Percentiles rank a stretch among this genome's conserved stretches.
phyloP scores from a whole-genome alignment of 139 green algal genomes.

The Coelastrella sp. region DNA sequence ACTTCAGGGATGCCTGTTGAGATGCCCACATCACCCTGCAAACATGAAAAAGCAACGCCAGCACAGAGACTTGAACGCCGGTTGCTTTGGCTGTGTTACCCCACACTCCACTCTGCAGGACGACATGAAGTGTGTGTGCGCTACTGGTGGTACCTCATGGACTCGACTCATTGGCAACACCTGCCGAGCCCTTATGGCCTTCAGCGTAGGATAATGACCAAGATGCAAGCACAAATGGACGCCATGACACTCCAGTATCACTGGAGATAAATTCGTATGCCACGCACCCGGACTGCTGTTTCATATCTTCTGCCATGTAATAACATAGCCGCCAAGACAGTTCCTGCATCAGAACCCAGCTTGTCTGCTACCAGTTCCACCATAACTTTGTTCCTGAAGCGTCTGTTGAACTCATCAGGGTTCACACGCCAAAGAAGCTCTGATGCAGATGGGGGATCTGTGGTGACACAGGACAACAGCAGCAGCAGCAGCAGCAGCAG shows the following conservation, averaged over 20 bases:
- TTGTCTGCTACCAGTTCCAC: slow-evolving; percentile 59
- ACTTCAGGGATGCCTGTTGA: neutral
- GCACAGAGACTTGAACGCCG: too few relatives aligned
- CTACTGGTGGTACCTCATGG: too few relatives aligned
- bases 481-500: too few relatives aligned
- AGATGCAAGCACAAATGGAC: too few relatives aligned
- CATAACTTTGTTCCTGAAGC: slow-evolving; percentile 57
- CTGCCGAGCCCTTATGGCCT: too few relatives aligned
- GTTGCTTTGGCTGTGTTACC: too few relatives aligned
- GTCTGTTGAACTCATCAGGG: slow-evolving; percentile 79
- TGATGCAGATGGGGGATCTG: neutral
- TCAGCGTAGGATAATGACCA: too few relatives aligned
- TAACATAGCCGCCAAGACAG: slow-evolving; percentile 70
- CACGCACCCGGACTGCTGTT: slow-evolving; percentile 35
- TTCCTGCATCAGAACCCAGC: slow-evolving; percentile 51
- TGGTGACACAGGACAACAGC: neutral
- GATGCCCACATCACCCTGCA: slow-evolving; percentile 12
- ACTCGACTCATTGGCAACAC: too few relatives aligned
- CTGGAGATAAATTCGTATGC: neutral
- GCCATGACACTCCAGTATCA: too few relatives aligned
- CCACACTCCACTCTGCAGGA: too few relatives aligned
- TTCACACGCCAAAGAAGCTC: slow-evolving; percentile 75
- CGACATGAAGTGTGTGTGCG: too few relatives aligned
- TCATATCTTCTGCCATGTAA: slow-evolving; percentile 53
- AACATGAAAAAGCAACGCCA: too few relatives aligned